phyloP scores from a whole-genome alignment of 495 filamentous ascomycete species.

The Evernia prunastri region DNA sequence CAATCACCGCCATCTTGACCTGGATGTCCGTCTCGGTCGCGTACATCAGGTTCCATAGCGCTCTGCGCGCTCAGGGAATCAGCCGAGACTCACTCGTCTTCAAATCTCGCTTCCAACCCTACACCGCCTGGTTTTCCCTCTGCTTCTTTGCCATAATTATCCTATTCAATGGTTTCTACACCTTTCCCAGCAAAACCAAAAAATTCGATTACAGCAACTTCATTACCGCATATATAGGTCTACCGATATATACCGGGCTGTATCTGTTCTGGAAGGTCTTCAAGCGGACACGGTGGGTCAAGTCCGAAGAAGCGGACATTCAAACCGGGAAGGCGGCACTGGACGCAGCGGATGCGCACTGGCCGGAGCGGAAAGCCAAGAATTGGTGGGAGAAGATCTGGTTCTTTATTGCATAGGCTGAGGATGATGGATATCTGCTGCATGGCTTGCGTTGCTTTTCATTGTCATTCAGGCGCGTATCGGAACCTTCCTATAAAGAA shows the following conservation, averaged over 20 bases:
- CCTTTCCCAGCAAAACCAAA: constrained; percentile 32
- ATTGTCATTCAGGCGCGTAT: neutral
- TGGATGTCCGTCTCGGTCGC: constrained; percentile 56
- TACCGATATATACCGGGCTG: constrained; percentile 51
- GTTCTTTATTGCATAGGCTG: constrained; percentile 43
- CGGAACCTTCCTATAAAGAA: neutral
- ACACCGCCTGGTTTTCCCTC: constrained; percentile 53
- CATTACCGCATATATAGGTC: constrained; percentile 52
- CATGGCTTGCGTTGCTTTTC: neutral
- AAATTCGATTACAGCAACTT: constrained; percentile 43
- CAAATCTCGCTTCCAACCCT: constrained; percentile 55
- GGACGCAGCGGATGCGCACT: constrained; percentile 47
- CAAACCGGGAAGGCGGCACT: constrained; percentile 56
- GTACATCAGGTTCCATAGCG: constrained; percentile 45
- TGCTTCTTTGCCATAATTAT: constrained; percentile 47
- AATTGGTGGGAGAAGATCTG: constrained; percentile 49
- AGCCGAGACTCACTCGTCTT: constrained; percentile 43
- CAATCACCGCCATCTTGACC: constrained; percentile 53
- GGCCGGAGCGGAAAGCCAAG: constrained; percentile 40
- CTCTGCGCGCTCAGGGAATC: constrained; percentile 33
- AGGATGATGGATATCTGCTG: neutral
- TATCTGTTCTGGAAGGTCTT: constrained; percentile 55
- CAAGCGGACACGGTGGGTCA: constrained; percentile 47
- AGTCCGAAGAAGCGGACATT: constrained; percentile 51
- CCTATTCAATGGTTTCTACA: constrained; percentile 37